A percentile compares a stretch with the other conserved stretches of the same genome.
phyloP scores from a whole-genome alignment of 208 protist species.

The Trypanosoma caninum region DNA sequence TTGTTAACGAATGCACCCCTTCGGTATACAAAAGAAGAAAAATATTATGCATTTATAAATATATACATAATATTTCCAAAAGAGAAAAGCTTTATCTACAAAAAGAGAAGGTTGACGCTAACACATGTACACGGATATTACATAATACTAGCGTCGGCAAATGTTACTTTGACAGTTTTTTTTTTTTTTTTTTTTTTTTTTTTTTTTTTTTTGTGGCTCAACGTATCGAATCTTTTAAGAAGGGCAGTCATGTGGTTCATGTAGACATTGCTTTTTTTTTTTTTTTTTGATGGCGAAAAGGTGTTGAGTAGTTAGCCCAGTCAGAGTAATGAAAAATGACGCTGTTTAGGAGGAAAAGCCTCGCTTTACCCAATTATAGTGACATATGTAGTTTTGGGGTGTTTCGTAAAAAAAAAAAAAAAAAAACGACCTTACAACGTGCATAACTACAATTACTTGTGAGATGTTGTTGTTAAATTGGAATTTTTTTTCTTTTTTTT shows the following conservation, averaged over 20 bases:
- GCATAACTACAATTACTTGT: constrained; percentile 21
- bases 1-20: too few species aligned
- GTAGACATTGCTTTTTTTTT: too few species aligned
- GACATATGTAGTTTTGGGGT: constrained; percentile 28
- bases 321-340: constrained; percentile 28
- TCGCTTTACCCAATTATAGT: constrained; percentile 35
- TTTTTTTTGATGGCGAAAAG: constrained; percentile 34
- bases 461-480: constrained; percentile 30
- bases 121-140: constrained; percentile 60
- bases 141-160: constrained; percentile 34
- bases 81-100: too few species aligned
- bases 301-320: constrained; percentile 33
- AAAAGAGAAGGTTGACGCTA: too few species aligned
- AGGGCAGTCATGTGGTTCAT: too few species aligned
- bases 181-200: constrained; percentile 35
- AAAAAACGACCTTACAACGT: constrained; percentile 27
- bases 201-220: too few species aligned
- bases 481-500: too few species aligned
- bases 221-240: too few species aligned
- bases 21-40: too few species aligned
- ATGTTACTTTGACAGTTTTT: constrained; percentile 50
- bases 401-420: too few species aligned
- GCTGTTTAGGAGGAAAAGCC: constrained; percentile 21
- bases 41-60: too few species aligned
- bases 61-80: too few species aligned